A percentile compares a stretch with the other conserved stretches of the same genome.
Conservation (phyloP, 768 basidiomycete genomes). For the Lactarius pseudohatsudake region DNA sequence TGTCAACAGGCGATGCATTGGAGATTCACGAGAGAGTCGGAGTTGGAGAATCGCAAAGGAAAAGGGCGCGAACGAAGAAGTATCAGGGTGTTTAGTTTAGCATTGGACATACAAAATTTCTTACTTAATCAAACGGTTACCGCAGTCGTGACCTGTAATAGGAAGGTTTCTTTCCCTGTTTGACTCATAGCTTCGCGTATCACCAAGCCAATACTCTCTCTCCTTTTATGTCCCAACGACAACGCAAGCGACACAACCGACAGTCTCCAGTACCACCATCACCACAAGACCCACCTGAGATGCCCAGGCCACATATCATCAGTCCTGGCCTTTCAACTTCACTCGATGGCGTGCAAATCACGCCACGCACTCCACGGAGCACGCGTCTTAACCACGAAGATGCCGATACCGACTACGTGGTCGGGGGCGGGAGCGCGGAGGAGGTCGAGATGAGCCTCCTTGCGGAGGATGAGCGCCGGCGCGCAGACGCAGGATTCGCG, state of each 20-base stretch:
- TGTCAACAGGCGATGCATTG: slow-evolving; percentile 10
- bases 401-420: background rate
- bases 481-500: slow-evolving; percentile 27
- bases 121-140: background rate
- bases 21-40: slow-evolving; percentile 8
- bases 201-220: background rate
- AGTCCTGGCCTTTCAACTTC: slow-evolving; percentile 12
- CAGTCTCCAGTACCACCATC: background rate
- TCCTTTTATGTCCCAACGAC: slow-evolving; percentile 9
- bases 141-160: background rate
- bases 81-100: slow-evolving; percentile 16
- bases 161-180: slow-evolving; percentile 6
- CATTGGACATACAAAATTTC: background rate
- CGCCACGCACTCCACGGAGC: slow-evolving; percentile 21
- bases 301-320: background rate
- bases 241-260: slow-evolving; percentile 12
- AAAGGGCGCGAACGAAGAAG: slow-evolving; percentile 20
- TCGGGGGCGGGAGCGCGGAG: slow-evolving; percentile 19
- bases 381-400: background rate
- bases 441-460: slow-evolving; percentile 31
- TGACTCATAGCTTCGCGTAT: background rate
- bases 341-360: slow-evolving; percentile 23
- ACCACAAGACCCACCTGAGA: background rate
- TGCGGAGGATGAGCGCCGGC: slow-evolving; percentile 22
- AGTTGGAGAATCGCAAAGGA: slow-evolving; percentile 11